Base-by-base conservation (phyloP, 1,284 basidiomycete species). In the Apiotrichum laibachii region DNA sequence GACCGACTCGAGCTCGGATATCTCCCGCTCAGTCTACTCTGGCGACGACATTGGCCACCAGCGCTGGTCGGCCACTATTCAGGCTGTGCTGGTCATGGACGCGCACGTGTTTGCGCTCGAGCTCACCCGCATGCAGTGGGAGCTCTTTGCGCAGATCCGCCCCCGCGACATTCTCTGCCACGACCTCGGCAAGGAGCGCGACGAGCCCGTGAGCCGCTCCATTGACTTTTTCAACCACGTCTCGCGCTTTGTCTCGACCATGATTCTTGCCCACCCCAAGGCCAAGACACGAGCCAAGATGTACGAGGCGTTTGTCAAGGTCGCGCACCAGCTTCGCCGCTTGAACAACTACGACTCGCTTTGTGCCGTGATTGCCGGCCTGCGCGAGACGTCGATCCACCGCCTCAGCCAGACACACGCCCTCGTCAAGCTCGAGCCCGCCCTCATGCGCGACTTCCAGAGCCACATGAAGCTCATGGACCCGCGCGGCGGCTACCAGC, bases 171-270 rank as follows among this genome's bases (percentile, higher is more conserved):
- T 76, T 13, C 67, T 78, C 39, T 58, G 77, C 12, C 77, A 79
- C 62, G 74, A 75, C 59, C 59, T 79, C 26, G 76, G 77, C 5
- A 72, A 76, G 49, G 78, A 78, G 60, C 65, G 64, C 15, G 67
- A 71, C 50, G 71, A 67, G 6, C 69, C 75, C 2, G 72, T 78
- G 0, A 69, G 69, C 11, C 60, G 67, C 15, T 69, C 72, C 4
- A 77, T 77, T 44, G 57, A 60, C 15, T 76, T 78, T 58, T 79
- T 79, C 70, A 78, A 79, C 63, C 72, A 74, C 50, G 45, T 79
- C 6, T 76, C 76, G 7, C 65, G 73, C 44, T 76, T 73, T 73
- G 72, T 76, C 12, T 73, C 72, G 21, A 77, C 76, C 6, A 68
- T 79, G 59, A 69, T 79, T 35, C 67, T 79, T 21, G 72, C 74